Evolutionary conservation across 2,329 filamentous ascomycete genomes (phyloP).

Genomic region (Tolypocladium tundrense): DNA sequence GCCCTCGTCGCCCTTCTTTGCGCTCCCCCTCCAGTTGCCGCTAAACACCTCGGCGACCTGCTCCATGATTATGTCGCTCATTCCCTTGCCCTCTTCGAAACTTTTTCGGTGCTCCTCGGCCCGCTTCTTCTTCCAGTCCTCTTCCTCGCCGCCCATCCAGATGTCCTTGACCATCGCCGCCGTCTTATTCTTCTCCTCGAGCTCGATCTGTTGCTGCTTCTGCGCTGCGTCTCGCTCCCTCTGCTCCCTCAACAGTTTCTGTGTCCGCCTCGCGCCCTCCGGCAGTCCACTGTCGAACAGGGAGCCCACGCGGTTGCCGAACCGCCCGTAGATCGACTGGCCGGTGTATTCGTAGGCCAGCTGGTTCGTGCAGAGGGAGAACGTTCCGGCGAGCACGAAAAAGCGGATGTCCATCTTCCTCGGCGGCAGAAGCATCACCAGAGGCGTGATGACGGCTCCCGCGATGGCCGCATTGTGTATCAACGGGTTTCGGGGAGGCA

Average conservation of each 20-base stretch:
- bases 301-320: slow-evolving; percentile 29
- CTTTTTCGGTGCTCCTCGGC: slow-evolving; percentile 40
- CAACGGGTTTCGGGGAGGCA: slow-evolving; percentile 23
- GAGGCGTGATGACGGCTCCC: slow-evolving; percentile 34
- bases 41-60: slow-evolving; percentile 45
- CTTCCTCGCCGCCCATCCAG: slow-evolving; percentile 49
- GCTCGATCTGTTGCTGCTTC: slow-evolving; percentile 13
- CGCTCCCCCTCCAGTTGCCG: slow-evolving; percentile 20
- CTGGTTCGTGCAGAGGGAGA: slow-evolving; percentile 44
- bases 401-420: slow-evolving; percentile 41
- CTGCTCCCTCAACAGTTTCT: slow-evolving; percentile 36
- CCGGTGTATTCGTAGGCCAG: slow-evolving; percentile 48
- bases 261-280: slow-evolving; percentile 40
- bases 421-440: slow-evolving; percentile 41
- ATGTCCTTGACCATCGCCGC: slow-evolving; percentile 31
- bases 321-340: slow-evolving; percentile 37
- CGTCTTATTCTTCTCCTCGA: slow-evolving; percentile 19
- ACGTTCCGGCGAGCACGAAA: slow-evolving; percentile 36
- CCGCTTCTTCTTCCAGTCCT: slow-evolving; percentile 43
- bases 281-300: slow-evolving; percentile 45
- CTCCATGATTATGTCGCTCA: slow-evolving; percentile 45
- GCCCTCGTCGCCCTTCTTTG: slow-evolving; percentile 17
- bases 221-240: slow-evolving; percentile 24
- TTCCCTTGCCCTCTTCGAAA: slow-evolving; percentile 44
- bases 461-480: slow-evolving; percentile 38